Base-by-base conservation (phyloP, 306 rosid genomes). In the Crataegus laevigata region DNA sequence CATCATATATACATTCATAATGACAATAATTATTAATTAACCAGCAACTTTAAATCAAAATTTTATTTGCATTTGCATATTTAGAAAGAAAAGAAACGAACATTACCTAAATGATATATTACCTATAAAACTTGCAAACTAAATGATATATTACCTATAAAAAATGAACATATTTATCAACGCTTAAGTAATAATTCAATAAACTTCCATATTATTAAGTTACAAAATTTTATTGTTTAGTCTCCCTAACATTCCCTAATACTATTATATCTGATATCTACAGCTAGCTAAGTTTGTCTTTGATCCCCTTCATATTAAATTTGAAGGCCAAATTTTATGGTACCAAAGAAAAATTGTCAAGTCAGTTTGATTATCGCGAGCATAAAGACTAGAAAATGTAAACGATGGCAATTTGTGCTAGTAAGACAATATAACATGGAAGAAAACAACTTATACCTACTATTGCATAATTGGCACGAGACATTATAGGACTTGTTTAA, bases 231-330 rank as follows among this genome's bases (percentile, higher is more conserved):
- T 34, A 34, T 9, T 2, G 7, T 34, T 34, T 34, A 34, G 0
- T 34, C 8, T 34, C 8, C 0, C 36, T 34, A 1, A 6, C 38
- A 34, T 7, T 1, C 9, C 9, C 0, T 36, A 36, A 7, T 0
- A 7, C 40, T 7, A 36, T 36, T 6, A 36, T 36, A 36, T 36
- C 40, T 36, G 40, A 36, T 50, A 50, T 50, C 21, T 50, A 1
- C 54, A 50, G 21, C 54, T 17, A 47, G 54, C 19, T 47, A 47
- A 15, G 52, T 47, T 47, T 47, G 19, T 47, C 52, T 17, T 15
- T 47, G 54, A 15, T 47, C 54, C 21, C 52, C 19, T 47, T 47
- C 15, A 15, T 15, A 4, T 47, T 47, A 47, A 47, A 47, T 15
- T 17, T 47, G 54, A 47, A 47, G 8, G 21, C 8, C 54, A 15